A percentile compares a stretch with the other conserved stretches of the same genome.
phyloP scores from a whole-genome alignment of 2,329 filamentous ascomycete genomes.

The Colletotrichum agaves region DNA sequence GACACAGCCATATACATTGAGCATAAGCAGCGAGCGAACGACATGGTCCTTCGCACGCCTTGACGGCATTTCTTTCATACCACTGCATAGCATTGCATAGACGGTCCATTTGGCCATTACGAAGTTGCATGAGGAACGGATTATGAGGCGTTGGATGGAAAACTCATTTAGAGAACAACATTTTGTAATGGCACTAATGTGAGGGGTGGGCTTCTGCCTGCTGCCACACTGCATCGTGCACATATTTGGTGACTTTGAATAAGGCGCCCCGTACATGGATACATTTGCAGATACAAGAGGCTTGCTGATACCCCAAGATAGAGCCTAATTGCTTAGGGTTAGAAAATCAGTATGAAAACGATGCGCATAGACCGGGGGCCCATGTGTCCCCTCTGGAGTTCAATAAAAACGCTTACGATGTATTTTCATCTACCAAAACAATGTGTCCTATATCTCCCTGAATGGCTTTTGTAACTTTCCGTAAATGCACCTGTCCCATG shows the following conservation, averaged over 20 bases:
- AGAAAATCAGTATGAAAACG: conserved; percentile 4
- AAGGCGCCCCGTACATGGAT: not conserved
- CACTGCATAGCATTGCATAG: conserved; percentile 30
- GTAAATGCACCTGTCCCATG: conserved; percentile 16
- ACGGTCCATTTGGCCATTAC: conserved; percentile 20
- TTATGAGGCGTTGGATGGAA: conserved; percentile 34
- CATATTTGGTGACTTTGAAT: conserved; percentile 1
- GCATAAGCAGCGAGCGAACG: not conserved
- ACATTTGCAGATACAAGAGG: conserved; percentile 9
- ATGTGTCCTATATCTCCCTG: conserved; percentile 3
- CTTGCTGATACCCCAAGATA: conserved; percentile 4
- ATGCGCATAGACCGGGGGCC: no score
- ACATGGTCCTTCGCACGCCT: not conserved
- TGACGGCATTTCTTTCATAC: not conserved
- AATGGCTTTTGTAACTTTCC: conserved; percentile 12
- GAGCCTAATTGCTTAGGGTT: conserved; percentile 10
- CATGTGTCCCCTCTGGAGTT: not conserved
- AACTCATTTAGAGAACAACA: not conserved
- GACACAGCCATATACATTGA: not conserved
- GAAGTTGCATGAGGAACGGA: conserved; percentile 35
- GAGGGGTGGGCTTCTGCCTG: not conserved
- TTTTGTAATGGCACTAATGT: conserved; percentile 17
- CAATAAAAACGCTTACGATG: not conserved
- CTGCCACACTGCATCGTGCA: not conserved
- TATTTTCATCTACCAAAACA: conserved; percentile 16